Percentiles rank a stretch among this genome's conserved stretches.
These are phyloP conservation scores for Emergomyces pasteurianus DNA, from an alignment of 2,329 filamentous ascomycete species.

Conservation along the genomic window DNA sequence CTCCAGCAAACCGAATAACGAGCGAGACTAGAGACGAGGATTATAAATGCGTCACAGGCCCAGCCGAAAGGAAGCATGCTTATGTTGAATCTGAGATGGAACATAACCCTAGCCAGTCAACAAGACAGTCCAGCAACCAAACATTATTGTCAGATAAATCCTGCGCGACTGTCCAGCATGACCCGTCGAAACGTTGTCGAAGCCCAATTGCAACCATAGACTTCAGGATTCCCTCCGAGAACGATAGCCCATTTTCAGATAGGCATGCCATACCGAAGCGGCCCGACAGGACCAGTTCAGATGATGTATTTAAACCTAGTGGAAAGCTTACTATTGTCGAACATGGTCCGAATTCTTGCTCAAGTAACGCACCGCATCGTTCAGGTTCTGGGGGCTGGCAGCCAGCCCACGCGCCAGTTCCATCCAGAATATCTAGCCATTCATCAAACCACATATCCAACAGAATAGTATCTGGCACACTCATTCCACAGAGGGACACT, in stretches of 20 bases:
- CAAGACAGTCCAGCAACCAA: constrained; percentile 23
- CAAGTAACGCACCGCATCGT: background rate
- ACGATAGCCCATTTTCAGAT: constrained; percentile 10
- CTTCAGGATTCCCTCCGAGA: background rate
- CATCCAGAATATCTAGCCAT: constrained; percentile 11
- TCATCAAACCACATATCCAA: constrained; percentile 14
- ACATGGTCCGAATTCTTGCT: background rate
- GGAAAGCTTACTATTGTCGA: background rate
- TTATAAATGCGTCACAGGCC: background rate
- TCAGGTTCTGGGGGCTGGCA: constrained; percentile 1
- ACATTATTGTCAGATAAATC: constrained; percentile 22
- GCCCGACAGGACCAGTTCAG: background rate
- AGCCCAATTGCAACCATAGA: constrained; percentile 9
- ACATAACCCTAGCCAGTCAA: constrained; percentile 6
- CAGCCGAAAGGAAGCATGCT: background rate
- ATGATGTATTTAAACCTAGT: background rate
- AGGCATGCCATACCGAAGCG: background rate
- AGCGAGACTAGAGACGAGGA: background rate
- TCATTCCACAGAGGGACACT: constrained; percentile 13
- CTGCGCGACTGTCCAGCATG: constrained; percentile 21
- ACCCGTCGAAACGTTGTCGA: constrained; percentile 18
- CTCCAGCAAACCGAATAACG: background rate
- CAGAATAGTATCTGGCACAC: constrained; percentile 13
- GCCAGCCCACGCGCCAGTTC: constrained; percentile 4
- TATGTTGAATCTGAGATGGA: background rate